Evolutionary conservation across 345 rosid genomes (phyloP).

Genomic region (Carallia brachiata): DNA sequence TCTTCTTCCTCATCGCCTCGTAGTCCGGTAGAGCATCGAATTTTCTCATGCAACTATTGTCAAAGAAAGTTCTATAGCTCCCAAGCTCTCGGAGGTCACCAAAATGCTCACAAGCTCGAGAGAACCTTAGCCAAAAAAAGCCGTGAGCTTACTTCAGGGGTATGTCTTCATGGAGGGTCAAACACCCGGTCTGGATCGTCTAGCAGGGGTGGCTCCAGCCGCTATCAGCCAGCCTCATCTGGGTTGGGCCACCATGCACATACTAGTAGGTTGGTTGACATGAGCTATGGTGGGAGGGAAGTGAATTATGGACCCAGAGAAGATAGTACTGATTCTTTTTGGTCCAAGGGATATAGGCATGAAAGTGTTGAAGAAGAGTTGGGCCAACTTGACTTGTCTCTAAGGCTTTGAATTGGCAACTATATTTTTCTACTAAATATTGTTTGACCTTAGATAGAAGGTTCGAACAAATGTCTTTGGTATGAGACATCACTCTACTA

Average conservation of each 20-base stretch:
- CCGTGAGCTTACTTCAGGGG: slow-evolving; percentile 43
- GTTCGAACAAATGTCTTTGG: no score
- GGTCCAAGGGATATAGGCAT: slow-evolving; percentile 37
- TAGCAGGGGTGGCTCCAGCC: slow-evolving; percentile 5
- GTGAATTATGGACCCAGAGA: slow-evolving; percentile 30
- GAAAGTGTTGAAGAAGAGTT: slow-evolving; percentile 59
- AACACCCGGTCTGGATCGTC: slow-evolving; percentile 19
- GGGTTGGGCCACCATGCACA: slow-evolving; percentile 42
- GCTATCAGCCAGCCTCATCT: slow-evolving; percentile 17
- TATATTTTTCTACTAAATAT: slow-evolving; percentile 8
- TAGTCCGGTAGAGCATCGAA: slow-evolving; percentile 48
- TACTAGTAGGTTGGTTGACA: slow-evolving; percentile 26
- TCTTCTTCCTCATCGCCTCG: slow-evolving; percentile 25
- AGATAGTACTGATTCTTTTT: slow-evolving; percentile 10
- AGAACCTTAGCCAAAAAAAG: slow-evolving; percentile 89
- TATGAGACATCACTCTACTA: no score
- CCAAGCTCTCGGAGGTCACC: slow-evolving; percentile 99
- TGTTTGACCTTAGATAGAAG: not conserved
- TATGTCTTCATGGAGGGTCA: slow-evolving; percentile 29
- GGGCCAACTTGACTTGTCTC: slow-evolving; percentile 71
- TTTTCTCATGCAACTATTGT: slow-evolving; percentile 93
- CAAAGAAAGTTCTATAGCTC: slow-evolving; percentile 91
- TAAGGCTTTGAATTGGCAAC: slow-evolving; percentile 53
- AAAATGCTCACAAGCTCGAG: slow-evolving; percentile 95
- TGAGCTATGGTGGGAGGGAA: slow-evolving; percentile 26